Evolutionary conservation across 2,329 filamentous ascomycete species (phyloP), one percentile per base, ranked within the genome.

Genomic region (Colletotrichum incanum): DNA sequence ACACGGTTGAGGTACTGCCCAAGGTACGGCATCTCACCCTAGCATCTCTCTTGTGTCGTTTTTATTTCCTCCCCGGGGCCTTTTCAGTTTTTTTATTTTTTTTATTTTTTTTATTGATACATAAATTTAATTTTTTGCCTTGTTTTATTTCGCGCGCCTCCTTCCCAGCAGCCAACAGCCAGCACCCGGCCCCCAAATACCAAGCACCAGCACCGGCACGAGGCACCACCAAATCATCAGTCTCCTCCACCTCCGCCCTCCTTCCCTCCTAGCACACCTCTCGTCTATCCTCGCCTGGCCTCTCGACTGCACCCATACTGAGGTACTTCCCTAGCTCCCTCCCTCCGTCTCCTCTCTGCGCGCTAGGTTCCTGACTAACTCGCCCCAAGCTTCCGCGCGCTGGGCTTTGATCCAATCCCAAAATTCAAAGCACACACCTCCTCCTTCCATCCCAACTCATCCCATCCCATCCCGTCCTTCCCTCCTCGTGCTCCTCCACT

Each of bases 281-380:
- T 54, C 34, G n/a, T n/a, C 61, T 37, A 26, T 54, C 34, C 41
- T n/a, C 41, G 45, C 60, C 23, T 49, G 62, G 55, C 55, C 54
- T 52, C 55, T 45, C 28, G 28, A 39, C 43, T n/a, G n/a, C 55
- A 64, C 34, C 26, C 66, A 34, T 23, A 58, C 55, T 39, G 20
- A 39, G 54, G 54, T 58, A 58, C 55, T 26, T 18, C 59, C 65
- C 54, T 69, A 55, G 65, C 61, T 45, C 37, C 28, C 26, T 59
- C 59, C 37, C 49, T 64, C 66, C 52, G 47, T 26, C 50, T 52
- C 49, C 20, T 54, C 65, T 72, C 47, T 65, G 54, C 65, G 49
- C 59, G 65, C 70, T 72, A 72, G 65, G 70, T 72, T 69, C 70
- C 70, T 72, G 70, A 72, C 70, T 72, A 72, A 69, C 70, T 63